phyloP scores from a whole-genome alignment of 2,329 filamentous ascomycete genomes.

The Aspergillus bombycis region DNA sequence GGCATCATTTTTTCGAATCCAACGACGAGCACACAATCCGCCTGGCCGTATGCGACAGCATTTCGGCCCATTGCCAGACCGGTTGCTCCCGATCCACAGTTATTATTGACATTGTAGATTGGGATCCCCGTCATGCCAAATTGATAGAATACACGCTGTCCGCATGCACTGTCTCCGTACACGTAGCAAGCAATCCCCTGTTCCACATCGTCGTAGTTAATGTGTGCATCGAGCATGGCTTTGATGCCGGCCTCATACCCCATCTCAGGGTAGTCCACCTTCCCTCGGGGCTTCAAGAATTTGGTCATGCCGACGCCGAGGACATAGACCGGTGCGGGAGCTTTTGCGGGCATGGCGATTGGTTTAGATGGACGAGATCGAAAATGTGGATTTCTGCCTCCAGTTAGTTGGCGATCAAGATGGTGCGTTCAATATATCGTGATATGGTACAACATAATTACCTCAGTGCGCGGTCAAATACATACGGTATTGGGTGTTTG shows the following conservation, averaged over 20 bases:
- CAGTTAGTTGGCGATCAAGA: too few relatives aligned
- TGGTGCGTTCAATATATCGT: too few relatives aligned
- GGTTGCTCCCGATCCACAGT: slow-evolving; percentile 92
- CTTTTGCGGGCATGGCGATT: too few relatives aligned
- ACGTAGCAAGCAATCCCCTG: slow-evolving; percentile 96
- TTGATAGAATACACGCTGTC: slow-evolving; percentile 96
- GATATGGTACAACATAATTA: too few relatives aligned
- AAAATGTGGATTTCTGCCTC: too few relatives aligned
- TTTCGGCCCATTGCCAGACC: slow-evolving; percentile 81
- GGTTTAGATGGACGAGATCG: too few relatives aligned
- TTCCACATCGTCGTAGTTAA: slow-evolving; percentile 95
- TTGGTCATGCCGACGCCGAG: slow-evolving; percentile 98
- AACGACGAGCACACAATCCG: slow-evolving; percentile 85
- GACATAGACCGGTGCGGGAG: slow-evolving; percentile 76
- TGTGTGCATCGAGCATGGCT: slow-evolving; percentile 72
- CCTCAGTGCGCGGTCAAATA: too few relatives aligned
- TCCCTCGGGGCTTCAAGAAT: slow-evolving; percentile 94
- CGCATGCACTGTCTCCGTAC: slow-evolving; percentile 91
- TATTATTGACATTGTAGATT: slow-evolving; percentile 98
- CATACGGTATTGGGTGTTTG: too few relatives aligned
- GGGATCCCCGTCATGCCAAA: slow-evolving; percentile 96
- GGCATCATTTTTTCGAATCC: slow-evolving; percentile 98
- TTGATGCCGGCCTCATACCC: slow-evolving; percentile 90
- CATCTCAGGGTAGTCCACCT: slow-evolving; percentile 90
- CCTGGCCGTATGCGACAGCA: slow-evolving; percentile 74